phyloP scores from a whole-genome alignment of 768 basidiomycete species.

The Serendipita vermifera region DNA sequence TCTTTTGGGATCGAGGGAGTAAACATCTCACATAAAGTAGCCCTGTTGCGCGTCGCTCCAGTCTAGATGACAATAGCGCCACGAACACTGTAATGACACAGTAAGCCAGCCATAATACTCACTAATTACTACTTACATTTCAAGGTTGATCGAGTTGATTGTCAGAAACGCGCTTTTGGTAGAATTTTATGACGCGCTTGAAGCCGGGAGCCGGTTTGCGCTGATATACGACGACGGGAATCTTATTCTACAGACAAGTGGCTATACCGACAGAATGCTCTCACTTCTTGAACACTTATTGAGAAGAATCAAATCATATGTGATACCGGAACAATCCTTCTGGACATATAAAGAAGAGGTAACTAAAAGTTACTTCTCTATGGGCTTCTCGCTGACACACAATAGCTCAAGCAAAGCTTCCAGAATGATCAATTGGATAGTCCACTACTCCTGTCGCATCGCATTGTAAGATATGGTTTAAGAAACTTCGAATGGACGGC shows the following conservation, averaged over 20 bases:
- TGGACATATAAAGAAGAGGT: conserved; percentile 79
- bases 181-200: conserved; percentile 81
- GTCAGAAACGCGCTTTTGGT: conserved; percentile 83
- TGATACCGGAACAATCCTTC: conserved; percentile 58
- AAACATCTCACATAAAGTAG: conserved; percentile 26
- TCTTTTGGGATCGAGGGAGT: neutral
- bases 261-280: conserved; percentile 80
- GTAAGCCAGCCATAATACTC: too few relatives aligned
- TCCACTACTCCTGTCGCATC: conserved; percentile 66
- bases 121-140: neutral
- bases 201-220: conserved; percentile 74
- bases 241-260: conserved; percentile 51
- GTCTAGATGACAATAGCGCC: conserved; percentile 47
- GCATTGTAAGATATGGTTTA: conserved; percentile 60
- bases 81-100: conserved; percentile 61
- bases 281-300: conserved; percentile 62
- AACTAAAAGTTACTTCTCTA: too few relatives aligned
- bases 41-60: conserved; percentile 47
- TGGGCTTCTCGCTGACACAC: neutral
- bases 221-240: conserved; percentile 48
- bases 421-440: conserved; percentile 80
- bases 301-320: conserved; percentile 48
- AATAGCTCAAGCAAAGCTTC: conserved; percentile 61
- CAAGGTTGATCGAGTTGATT: conserved; percentile 42
- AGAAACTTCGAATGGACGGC: conserved; percentile 62